Conservation (phyloP, 192 early-diverging fungal genomes). For the Coemansia sp. region DNA sequence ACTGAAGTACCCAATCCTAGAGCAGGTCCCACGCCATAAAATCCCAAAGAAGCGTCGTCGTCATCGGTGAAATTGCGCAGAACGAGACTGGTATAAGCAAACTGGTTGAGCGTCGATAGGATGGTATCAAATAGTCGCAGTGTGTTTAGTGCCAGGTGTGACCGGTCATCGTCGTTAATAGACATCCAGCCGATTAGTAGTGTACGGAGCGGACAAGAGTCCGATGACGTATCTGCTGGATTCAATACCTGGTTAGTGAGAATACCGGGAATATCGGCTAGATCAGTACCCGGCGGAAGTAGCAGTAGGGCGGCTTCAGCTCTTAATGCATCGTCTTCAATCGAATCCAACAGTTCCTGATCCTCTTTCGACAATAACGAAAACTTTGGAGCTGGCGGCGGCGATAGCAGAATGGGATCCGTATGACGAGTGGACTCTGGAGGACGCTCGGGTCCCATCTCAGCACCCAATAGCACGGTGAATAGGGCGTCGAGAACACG, state of each 20-base stretch:
- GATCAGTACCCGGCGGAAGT: conserved; percentile 18
- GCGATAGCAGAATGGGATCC: too few species aligned
- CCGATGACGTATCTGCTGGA: background rate
- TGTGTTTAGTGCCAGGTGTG: conserved; percentile 55
- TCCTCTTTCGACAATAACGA: conserved; percentile 32
- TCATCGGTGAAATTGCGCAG: conserved; percentile 54
- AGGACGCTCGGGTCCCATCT: conserved; percentile 32
- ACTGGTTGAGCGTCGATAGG: conserved; percentile 60
- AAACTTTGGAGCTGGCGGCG: background rate
- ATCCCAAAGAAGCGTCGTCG: background rate
- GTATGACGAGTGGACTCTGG: background rate
- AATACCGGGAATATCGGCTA: background rate
- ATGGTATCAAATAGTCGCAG: conserved; percentile 64
- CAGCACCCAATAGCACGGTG: conserved; percentile 34
- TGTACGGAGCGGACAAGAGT: conserved; percentile 12
- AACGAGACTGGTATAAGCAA: conserved; percentile 58
- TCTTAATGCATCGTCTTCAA: conserved; percentile 47
- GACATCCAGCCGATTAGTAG: conserved; percentile 50
- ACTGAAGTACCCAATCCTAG: conserved; percentile 35
- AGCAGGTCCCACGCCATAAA: conserved; percentile 8
- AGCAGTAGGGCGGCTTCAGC: conserved; percentile 42
- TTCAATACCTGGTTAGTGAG: background rate
- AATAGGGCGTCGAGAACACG: conserved; percentile 45
- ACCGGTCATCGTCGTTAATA: conserved; percentile 43
- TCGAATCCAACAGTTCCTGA: conserved; percentile 30